Base-by-base conservation (phyloP, 2,329 filamentous ascomycete species). In the Bipolaris gigantea region DNA sequence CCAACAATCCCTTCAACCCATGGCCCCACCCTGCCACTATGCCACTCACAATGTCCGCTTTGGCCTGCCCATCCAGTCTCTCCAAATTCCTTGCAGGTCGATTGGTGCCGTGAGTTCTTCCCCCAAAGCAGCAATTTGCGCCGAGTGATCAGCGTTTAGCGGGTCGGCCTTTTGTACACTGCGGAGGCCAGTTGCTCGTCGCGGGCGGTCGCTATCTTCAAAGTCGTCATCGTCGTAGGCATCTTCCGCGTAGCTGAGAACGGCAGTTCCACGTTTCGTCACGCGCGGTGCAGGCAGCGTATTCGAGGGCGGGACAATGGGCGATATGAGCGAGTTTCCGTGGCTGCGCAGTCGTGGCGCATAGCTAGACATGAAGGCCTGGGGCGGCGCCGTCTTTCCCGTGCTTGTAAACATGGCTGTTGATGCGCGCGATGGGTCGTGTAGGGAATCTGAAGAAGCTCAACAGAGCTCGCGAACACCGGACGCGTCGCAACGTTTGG, bases 211-310 rank as follows among this genome's bases (percentile, higher is more conserved):
- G 60, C 90, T 84, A 55, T 84, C 81, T 50, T 90, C 88, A 59
- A 91, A 89, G 45, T 89, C 87, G 59, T 91, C 89, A 51, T 87
- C 92, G 62, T 97, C 93, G 70, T 88, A 96, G 42, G 92, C 92
- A 73, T 97, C 93, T 73, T 99, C 94, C 21, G 94, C 93, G 72
- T 99, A 99, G 78, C 97, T 99, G 77, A 97, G 94, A 60, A 93
- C 90, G 32, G 90, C 94, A 2, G 94, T 97, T 53, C 94, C 94
- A 75, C 94, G 89, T 80, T 99, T 97, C 8, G 94, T 97, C n/a
- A 90, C 96, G 72, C 93, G 86, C 65, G 90, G 79, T 35, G 88
- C 84, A 21, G 85, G 87, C 2, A 84, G 75, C n/a, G 85, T 82
- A 53, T 87, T 82, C 58, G 85, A 86, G 50, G 83, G 83, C 59